Conservation (phyloP, 2,329 filamentous ascomycete genomes). For the Aureobasidium sp. region DNA sequence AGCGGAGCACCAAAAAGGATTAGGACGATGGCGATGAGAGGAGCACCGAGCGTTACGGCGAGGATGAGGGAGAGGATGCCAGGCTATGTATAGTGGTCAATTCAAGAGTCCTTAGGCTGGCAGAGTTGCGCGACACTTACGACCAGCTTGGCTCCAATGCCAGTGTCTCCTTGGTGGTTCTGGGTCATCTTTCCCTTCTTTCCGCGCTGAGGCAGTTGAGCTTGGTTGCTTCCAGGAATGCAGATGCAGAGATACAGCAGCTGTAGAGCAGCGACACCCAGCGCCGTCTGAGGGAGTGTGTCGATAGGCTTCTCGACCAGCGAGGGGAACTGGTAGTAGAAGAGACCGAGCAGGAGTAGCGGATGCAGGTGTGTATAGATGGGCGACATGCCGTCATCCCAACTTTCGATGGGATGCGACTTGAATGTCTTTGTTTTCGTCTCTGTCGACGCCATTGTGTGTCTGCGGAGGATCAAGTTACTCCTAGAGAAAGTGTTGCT, state of each 20-base stretch:
- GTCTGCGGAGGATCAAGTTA: background rate
- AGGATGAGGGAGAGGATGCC: conserved; percentile 62
- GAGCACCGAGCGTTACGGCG: conserved; percentile 48
- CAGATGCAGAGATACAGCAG: conserved; percentile 51
- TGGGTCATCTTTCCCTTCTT: conserved; percentile 50
- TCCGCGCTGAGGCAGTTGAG: conserved; percentile 28
- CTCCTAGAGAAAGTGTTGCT: background rate
- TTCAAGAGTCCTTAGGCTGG: background rate
- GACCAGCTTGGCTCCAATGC: conserved; percentile 36
- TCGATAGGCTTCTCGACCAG: conserved; percentile 65
- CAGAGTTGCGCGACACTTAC: conserved; percentile 28
- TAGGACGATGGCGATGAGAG: conserved; percentile 54
- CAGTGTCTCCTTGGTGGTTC: conserved; percentile 38
- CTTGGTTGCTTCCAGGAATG: conserved; percentile 47
- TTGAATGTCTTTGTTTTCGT: conserved; percentile 6
- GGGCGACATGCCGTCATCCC: conserved; percentile 23
- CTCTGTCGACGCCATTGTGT: conserved; percentile 10
- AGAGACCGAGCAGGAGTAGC: conserved; percentile 56
- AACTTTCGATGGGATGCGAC: conserved; percentile 25
- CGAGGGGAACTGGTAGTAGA: conserved; percentile 55
- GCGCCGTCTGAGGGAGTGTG: conserved; percentile 55
- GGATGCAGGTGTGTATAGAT: conserved; percentile 61
- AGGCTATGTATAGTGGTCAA: conserved; percentile 43
- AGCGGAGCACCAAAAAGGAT: conserved; percentile 89
- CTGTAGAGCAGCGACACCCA: conserved; percentile 60